Conservation (phyloP, 805 yeast species). For the Lipomyces lipofer region DNA sequence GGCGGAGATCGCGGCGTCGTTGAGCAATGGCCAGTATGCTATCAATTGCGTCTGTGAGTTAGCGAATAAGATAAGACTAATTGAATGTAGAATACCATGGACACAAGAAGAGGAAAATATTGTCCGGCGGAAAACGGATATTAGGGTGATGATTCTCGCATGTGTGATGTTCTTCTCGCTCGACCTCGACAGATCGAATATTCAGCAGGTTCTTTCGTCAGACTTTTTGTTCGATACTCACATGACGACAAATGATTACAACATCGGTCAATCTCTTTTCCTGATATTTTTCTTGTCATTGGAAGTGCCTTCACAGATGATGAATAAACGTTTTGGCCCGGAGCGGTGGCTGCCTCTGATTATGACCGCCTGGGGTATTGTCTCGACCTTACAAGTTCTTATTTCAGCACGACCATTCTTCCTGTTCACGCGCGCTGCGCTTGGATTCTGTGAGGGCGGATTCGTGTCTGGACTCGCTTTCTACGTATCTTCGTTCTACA, state of each 20-base stretch:
- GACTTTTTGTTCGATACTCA: conserved; percentile 52
- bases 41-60: not conserved
- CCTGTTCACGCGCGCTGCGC: conserved; percentile 50
- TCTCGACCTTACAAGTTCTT: conserved; percentile 53
- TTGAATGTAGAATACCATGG: conserved; percentile 44
- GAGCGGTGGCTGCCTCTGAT: conserved; percentile 56
- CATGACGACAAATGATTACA: conserved; percentile 56
- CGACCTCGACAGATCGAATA: conserved; percentile 57
- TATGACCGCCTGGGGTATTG: conserved; percentile 59
- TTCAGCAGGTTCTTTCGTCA: conserved; percentile 56
- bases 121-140: conserved; percentile 53
- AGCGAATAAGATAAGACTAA: not conserved
- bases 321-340: conserved; percentile 61
- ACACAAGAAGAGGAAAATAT: conserved; percentile 51
- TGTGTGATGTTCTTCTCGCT: conserved; percentile 58
- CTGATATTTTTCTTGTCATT: conserved; percentile 47
- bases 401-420: conserved; percentile 45
- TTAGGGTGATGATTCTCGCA: conserved; percentile 55
- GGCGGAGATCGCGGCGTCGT: conserved; percentile 16
- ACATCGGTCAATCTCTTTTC: conserved; percentile 57
- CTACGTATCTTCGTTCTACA: conserved; percentile 69
- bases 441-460: conserved; percentile 66
- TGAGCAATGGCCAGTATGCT: conserved; percentile 24
- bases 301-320: conserved; percentile 46
- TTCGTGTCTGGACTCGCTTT: conserved; percentile 64